Conservation (phyloP, 768 basidiomycete genomes). For the Infundibulicybe gibba region DNA sequence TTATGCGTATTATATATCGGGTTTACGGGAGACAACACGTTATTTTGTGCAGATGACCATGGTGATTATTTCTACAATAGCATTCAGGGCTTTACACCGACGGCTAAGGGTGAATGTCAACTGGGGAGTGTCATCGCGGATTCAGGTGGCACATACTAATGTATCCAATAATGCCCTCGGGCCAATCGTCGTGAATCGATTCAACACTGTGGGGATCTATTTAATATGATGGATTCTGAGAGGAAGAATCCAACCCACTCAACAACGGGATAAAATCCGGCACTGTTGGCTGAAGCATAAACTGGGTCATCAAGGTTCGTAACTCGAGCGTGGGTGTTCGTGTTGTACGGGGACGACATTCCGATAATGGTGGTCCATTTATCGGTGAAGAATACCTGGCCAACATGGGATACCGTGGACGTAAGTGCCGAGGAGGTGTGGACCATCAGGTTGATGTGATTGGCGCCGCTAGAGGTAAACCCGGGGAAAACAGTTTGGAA, state of each 20-base stretch:
- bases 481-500: conserved; percentile 15
- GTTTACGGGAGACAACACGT: too few relatives aligned
- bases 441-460: conserved; percentile 15
- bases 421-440: conserved; percentile 11
- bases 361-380: conserved; percentile 17
- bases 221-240: not conserved
- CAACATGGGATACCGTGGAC: conserved; percentile 10
- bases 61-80: too few relatives aligned
- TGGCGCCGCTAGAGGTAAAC: conserved; percentile 8
- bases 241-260: conserved; percentile 12
- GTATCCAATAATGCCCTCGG: conserved; percentile 24
- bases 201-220: conserved; percentile 12
- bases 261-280: conserved; percentile 25
- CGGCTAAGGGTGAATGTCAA: not conserved
- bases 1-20: too few relatives aligned
- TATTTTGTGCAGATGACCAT: too few relatives aligned
- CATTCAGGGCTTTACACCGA: not conserved
- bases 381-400: conserved; percentile 15
- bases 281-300: conserved; percentile 14
- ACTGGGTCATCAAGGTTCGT: conserved; percentile 18
- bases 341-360: conserved; percentile 10
- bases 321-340: conserved; percentile 14
- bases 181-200: conserved; percentile 23
- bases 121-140: not conserved
- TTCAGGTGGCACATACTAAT: conserved; percentile 21